These are phyloP conservation scores for Heterobasidion annosum DNA, from an alignment of 1,284 basidiomycete species.

Conservation along the genomic window DNA sequence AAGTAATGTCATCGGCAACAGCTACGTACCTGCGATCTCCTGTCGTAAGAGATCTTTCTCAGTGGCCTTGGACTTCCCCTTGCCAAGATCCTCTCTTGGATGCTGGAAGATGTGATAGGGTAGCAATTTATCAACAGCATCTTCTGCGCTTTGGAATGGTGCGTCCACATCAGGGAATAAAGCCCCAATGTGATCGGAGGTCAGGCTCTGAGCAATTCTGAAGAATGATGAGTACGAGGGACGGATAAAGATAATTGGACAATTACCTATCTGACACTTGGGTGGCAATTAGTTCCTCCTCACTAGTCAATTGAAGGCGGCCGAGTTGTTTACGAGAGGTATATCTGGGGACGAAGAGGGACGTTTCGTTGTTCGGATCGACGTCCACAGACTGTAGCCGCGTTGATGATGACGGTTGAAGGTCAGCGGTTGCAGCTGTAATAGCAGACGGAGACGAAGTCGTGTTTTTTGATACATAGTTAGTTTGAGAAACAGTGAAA, in stretches of 20 bases:
- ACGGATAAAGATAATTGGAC: background rate
- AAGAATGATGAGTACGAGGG: background rate
- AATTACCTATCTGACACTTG: slow-evolving; percentile 10
- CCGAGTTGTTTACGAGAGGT: slow-evolving; percentile 3
- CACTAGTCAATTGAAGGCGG: slow-evolving; percentile 7
- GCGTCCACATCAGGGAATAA: slow-evolving; percentile 58
- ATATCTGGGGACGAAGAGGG: background rate
- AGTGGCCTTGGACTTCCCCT: slow-evolving; percentile 50
- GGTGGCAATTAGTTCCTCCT: slow-evolving; percentile 16
- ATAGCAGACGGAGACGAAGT: background rate
- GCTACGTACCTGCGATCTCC: slow-evolving; percentile 45
- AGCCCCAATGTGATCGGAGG: slow-evolving; percentile 49
- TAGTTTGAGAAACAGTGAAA: slow-evolving; percentile 7
- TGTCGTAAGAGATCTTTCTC: slow-evolving; percentile 30
- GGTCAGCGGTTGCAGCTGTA: background rate
- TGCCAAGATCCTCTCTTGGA: slow-evolving; percentile 50
- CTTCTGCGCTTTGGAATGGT: slow-evolving; percentile 50
- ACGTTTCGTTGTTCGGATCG: background rate
- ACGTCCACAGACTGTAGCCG: background rate
- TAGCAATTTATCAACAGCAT: slow-evolving; percentile 56
- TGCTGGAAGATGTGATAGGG: slow-evolving; percentile 75
- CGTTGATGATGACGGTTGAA: background rate
- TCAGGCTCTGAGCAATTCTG: slow-evolving; percentile 49
- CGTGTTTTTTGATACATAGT: background rate
- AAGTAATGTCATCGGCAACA: slow-evolving; percentile 1